Conservation (phyloP, 441 rosid genomes). For the Gossypium gossypioides region DNA sequence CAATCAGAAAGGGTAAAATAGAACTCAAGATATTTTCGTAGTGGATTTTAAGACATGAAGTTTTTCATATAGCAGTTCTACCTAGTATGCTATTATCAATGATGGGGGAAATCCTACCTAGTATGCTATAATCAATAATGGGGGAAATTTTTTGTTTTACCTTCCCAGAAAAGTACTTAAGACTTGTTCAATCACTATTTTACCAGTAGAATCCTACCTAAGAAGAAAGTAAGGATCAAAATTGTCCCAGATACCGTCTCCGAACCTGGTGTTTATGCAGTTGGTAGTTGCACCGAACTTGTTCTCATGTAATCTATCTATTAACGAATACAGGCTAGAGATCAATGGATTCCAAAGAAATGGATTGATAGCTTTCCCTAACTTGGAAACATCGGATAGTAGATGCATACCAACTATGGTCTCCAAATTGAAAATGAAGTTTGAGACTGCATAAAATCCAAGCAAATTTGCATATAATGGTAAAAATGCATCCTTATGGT, state of each 20-base stretch:
- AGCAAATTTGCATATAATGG: constrained; percentile 76
- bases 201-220: constrained; percentile 25
- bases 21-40: background rate
- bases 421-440: constrained; percentile 37
- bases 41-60: background rate
- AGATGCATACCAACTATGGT: constrained; percentile 22
- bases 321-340: constrained; percentile 46
- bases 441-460: constrained; percentile 61
- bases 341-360: constrained; percentile 68
- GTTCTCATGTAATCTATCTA: constrained; percentile 42
- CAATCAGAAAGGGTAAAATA: background rate
- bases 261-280: constrained; percentile 12
- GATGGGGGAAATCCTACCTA: background rate
- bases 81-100: background rate
- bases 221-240: constrained; percentile 88
- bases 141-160: background rate
- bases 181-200: background rate
- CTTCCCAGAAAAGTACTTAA: background rate
- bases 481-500: constrained; percentile 85
- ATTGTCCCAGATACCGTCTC: constrained; percentile 43
- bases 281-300: constrained; percentile 18
- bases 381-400: constrained; percentile 34
- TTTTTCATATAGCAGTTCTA: background rate
- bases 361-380: constrained; percentile 44
- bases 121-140: background rate